Evolutionary conservation across 2,329 filamentous ascomycete species (phyloP).

Genomic region (Venturia pyrina): DNA sequence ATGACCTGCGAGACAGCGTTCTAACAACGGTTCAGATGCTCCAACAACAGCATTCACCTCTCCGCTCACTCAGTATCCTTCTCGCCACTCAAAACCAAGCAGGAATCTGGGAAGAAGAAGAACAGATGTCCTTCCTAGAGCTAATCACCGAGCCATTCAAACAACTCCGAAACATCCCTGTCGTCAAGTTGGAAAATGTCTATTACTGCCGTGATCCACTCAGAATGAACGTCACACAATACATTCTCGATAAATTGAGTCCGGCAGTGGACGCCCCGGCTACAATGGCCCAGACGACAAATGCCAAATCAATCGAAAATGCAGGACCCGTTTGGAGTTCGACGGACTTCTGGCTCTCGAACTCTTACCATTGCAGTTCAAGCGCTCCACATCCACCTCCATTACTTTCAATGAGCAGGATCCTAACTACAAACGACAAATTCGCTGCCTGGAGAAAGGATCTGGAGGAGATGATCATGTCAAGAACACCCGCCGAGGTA

Average conservation of each 20-base stretch:
- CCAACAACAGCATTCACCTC: background rate
- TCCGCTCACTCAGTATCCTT: conserved; percentile 7
- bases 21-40: background rate
- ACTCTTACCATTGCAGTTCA: background rate
- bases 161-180: conserved; percentile 6
- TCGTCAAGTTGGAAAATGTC: conserved; percentile 4
- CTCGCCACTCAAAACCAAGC: conserved; percentile 4
- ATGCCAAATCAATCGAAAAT: background rate
- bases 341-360: conserved; percentile 1
- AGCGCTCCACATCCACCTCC: background rate
- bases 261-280: background rate
- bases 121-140: background rate
- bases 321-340: background rate
- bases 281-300: background rate
- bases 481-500: background rate
- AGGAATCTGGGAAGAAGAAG: conserved; percentile 4
- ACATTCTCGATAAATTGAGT: conserved; percentile 5
- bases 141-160: conserved; percentile 3
- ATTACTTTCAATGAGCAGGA: background rate
- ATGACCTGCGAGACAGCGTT: conserved; percentile 8
- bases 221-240: conserved; percentile 7
- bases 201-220: background rate
- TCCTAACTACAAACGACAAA: background rate
- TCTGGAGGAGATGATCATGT: background rate
- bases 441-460: background rate